Percentiles rank a stretch among this genome's conserved stretches.
Evolutionary conservation across 371 early-diverging fungal genomes (phyloP).

Genomic region (Rhizomucor miehei): DNA sequence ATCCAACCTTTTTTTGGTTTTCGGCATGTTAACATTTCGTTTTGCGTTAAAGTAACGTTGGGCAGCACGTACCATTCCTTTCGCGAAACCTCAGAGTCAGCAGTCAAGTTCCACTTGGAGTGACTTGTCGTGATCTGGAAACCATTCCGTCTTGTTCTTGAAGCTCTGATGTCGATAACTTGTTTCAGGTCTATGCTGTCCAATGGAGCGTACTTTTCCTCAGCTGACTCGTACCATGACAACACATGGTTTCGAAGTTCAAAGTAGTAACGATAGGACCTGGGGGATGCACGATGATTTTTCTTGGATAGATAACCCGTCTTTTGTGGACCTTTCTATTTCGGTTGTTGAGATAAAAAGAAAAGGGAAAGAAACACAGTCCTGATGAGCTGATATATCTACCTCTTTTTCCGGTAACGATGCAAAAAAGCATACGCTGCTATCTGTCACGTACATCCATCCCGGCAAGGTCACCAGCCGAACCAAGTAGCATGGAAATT

Average conservation of each 20-base stretch:
- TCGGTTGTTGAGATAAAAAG: neutral
- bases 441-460: constrained; percentile 63
- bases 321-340: constrained; percentile 53
- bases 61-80: constrained; percentile 49
- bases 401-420: constrained; percentile 54
- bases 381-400: neutral
- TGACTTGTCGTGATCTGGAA: constrained; percentile 51
- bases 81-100: constrained; percentile 46
- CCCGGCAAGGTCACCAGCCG: constrained; percentile 68
- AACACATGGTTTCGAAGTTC: constrained; percentile 63
- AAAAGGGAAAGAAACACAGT: neutral
- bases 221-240: constrained; percentile 61
- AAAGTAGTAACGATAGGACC: constrained; percentile 64
- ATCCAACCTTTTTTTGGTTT: constrained; percentile 29
- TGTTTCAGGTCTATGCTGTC: constrained; percentile 63
- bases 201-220: constrained; percentile 63
- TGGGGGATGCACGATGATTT: constrained; percentile 37
- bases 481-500: constrained; percentile 72
- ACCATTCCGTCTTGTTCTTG: constrained; percentile 39
- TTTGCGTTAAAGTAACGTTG: neutral
- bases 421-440: constrained; percentile 69
- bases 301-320: constrained; percentile 64
- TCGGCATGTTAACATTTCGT: neutral
- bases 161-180: constrained; percentile 46
- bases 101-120: constrained; percentile 39